Evolutionary conservation across 2,329 filamentous ascomycete genomes (phyloP).

Genomic region (Colletotrichum orbiculare): DNA sequence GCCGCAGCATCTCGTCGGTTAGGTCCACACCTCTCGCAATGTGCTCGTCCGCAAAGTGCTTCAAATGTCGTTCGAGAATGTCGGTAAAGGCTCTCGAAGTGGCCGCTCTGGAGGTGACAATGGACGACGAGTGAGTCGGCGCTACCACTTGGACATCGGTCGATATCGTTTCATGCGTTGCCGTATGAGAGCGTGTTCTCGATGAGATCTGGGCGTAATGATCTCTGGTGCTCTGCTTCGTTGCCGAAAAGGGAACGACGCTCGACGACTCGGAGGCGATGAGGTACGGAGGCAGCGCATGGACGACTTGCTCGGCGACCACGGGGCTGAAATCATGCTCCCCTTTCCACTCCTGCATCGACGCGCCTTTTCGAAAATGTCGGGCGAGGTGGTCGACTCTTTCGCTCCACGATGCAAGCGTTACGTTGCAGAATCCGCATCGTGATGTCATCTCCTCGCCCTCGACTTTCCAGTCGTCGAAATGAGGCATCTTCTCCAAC

Average conservation of each 20-base stretch:
- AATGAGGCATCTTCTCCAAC: conserved; percentile 54
- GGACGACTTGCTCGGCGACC: conserved; percentile 38
- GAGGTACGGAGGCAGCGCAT: conserved; percentile 43
- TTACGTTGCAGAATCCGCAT: conserved; percentile 44
- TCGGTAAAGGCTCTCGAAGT: conserved; percentile 20
- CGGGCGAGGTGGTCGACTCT: conserved; percentile 43
- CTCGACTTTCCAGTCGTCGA: conserved; percentile 44
- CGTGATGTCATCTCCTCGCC: conserved; percentile 40
- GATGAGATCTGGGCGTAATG: conserved; percentile 38
- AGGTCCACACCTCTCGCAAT: not conserved
- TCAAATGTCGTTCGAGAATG: conserved; percentile 17
- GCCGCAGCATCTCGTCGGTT: conserved; percentile 44
- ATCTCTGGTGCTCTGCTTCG: conserved; percentile 38
- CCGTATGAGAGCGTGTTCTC: conserved; percentile 4
- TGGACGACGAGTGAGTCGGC: not conserved
- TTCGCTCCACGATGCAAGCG: conserved; percentile 42
- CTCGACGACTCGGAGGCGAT: conserved; percentile 40
- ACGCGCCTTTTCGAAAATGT: conserved; percentile 43
- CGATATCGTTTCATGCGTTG: not conserved
- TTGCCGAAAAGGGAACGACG: conserved; percentile 43
- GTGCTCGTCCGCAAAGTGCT: conserved; percentile 10
- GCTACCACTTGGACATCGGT: not conserved
- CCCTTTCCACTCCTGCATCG: conserved; percentile 45
- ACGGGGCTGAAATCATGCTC: conserved; percentile 42
- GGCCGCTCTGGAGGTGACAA: conserved; percentile 15